Evolutionary conservation across 768 basidiomycete species (phyloP).

Genomic region (Nidularia sp.): DNA sequence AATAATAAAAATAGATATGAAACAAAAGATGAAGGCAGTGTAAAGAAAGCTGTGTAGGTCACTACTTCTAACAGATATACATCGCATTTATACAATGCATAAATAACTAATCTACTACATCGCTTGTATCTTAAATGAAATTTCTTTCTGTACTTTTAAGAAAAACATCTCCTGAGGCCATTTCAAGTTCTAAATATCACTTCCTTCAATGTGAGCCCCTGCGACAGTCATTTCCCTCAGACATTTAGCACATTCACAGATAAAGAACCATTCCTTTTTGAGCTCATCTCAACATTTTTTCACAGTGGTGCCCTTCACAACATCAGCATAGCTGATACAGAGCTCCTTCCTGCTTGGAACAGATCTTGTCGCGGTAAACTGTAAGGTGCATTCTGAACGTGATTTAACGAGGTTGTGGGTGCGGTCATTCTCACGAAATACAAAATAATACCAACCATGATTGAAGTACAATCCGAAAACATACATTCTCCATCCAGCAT

Average conservation of each 20-base stretch:
- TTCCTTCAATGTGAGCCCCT: too few relatives aligned
- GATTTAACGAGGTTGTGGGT: constrained; percentile 46
- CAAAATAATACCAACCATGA: constrained; percentile 40
- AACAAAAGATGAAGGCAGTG: too few relatives aligned
- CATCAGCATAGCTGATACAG: constrained; percentile 53
- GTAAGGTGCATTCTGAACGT: constrained; percentile 36
- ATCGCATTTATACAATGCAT: too few relatives aligned
- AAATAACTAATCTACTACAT: too few relatives aligned
- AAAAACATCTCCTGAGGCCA: too few relatives aligned
- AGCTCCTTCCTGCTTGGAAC: constrained; percentile 49
- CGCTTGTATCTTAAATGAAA: too few relatives aligned
- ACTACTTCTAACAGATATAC: too few relatives aligned
- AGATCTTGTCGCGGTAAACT: constrained; percentile 40
- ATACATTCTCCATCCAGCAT: constrained; percentile 66
- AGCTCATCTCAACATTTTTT: constrained; percentile 35
- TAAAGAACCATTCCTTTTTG: constrained; percentile 52
- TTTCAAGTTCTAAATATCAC: too few relatives aligned
- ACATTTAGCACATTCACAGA: constrained; percentile 47
- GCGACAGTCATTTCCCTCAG: constrained; percentile 13
- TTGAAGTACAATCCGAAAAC: constrained; percentile 64
- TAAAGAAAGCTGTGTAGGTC: too few relatives aligned
- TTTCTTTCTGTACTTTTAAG: too few relatives aligned
- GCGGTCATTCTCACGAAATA: constrained; percentile 18
- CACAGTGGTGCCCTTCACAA: constrained; percentile 21
- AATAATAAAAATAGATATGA: too few relatives aligned